A percentile compares a stretch with the other conserved stretches of the same genome.
These are phyloP conservation scores for Cyclotella baltica DNA, from an alignment of 108 stramenopile genomes.

Conservation along the genomic window DNA sequence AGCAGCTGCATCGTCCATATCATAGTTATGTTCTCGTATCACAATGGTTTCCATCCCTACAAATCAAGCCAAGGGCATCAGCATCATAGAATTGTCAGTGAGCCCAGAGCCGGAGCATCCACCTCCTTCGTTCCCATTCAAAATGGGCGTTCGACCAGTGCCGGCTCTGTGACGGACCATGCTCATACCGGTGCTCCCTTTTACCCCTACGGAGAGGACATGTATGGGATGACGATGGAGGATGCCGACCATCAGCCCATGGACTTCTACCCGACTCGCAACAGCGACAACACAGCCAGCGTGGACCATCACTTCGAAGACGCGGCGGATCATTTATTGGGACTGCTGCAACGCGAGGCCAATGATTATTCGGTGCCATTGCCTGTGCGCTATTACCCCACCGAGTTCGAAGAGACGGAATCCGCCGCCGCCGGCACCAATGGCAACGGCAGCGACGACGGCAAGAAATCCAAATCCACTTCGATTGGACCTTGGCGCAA, in stretches of 20 bases:
- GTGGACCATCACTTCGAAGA: constrained; percentile 1
- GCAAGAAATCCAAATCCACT: constrained; percentile 11
- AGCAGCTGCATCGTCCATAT: no score
- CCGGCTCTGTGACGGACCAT: neutral
- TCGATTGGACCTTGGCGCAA: constrained; percentile 52
- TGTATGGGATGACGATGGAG: neutral
- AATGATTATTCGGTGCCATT: constrained; percentile 37
- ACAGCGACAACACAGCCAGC: neutral
- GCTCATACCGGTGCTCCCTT: no score
- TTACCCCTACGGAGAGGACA: neutral
- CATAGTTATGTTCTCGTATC: neutral
- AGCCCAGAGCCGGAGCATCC: neutral
- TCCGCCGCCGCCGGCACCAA: neutral
- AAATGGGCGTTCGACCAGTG: constrained; percentile 6
- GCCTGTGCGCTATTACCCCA: constrained; percentile 41
- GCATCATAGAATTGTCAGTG: neutral
- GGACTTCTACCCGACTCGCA: neutral
- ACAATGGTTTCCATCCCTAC: constrained; percentile 9
- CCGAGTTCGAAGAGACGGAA: constrained; percentile 39
- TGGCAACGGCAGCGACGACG: neutral
- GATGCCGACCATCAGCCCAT: constrained; percentile 8
- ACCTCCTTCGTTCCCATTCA: neutral
- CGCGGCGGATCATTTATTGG: constrained; percentile 37
- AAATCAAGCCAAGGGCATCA: neutral
- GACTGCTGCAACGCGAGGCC: constrained; percentile 42